Base-by-base conservation (phyloP, 2,329 filamentous ascomycete species). In the Diaporthe humulicola region DNA sequence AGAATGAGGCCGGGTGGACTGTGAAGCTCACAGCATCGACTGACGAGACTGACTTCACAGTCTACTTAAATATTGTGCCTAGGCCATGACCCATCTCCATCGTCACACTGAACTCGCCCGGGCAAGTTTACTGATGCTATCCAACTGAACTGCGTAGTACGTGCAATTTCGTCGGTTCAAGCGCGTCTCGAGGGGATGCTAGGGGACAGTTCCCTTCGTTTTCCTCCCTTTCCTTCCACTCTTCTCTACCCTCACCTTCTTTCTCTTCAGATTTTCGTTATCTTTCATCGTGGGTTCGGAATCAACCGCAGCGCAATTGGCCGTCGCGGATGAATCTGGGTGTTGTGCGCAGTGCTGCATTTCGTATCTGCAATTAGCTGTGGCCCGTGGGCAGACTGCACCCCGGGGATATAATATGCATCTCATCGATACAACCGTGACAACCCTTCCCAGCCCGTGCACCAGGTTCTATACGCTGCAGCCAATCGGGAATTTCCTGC, bases 281-380 rank as follows among this genome's bases (percentile, higher is more conserved):
- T 48, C 19, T 12, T 48, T 5, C 40, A 66, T 28, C 33, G 42
- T 36, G 40, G 42, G 60, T 48, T 66, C 60, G 28, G 25, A 66
- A 33, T n/a, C 60, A 10, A 45, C 25, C n/a, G 40, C 28, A 30
- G 8, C 28, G 40, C 40, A 33, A 66, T 48, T 48, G 60, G 40
- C 7, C 40, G 36, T 48, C 48, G 60, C 60, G 40, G 60, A 64
- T 64, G 42, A 17, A 22, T 33, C 9, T n/a, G 10, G 60, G 12
- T 15, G 60, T 28, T 48, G 40, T n/a, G 25, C 19, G 48, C 60
- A 48, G 19, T 45, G 28, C 40, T 66, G 28, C 38, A n/a, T 19
- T 66, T 48, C 40, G 60, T 66, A 36, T 66, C 60, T 66, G 40
- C 40, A 66, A 48, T 50, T 66, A 48, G 40, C 17, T 19, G 40